These are phyloP conservation scores for Volvox reticuliferus DNA, from an alignment of 139 green algal genomes.

Conservation along the genomic window DNA sequence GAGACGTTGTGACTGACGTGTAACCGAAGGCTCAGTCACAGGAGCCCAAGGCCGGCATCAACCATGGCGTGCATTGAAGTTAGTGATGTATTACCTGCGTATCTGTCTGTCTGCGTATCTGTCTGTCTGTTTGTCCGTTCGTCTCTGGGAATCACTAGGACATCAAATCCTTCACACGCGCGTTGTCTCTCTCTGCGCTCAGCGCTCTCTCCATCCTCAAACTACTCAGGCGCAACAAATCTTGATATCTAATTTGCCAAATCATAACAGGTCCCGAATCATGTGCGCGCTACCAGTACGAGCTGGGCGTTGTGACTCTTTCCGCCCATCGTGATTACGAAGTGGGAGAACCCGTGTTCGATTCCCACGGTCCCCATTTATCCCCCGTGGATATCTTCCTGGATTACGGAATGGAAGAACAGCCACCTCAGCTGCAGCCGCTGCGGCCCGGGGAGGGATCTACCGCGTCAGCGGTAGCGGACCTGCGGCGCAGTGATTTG, in stretches of 20 bases:
- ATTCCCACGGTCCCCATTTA: conserved; percentile 64
- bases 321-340: conserved; percentile 50
- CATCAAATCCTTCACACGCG: too few relatives aligned
- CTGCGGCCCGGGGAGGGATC: not conserved
- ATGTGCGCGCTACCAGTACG: conserved; percentile 6
- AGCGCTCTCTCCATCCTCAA: too few relatives aligned
- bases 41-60: too few relatives aligned
- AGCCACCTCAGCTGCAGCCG: not conserved
- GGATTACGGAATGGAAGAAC: conserved; percentile 69
- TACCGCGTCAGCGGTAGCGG: not conserved
- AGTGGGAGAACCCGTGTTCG: conserved; percentile 62
- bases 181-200: too few relatives aligned
- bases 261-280: conserved; percentile 6
- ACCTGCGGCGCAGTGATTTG: not conserved
- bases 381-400: conserved; percentile 64
- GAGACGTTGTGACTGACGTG: too few relatives aligned
- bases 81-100: too few relatives aligned
- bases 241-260: not conserved
- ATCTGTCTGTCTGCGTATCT: not conserved
- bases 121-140: too few relatives aligned
- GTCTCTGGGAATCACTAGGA: too few relatives aligned
- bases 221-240: too few relatives aligned
- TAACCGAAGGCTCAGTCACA: too few relatives aligned
- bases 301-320: conserved; percentile 38
- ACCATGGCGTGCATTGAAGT: too few relatives aligned